phyloP scores from a whole-genome alignment of 176 grass and related monocot genomes.

The Calamus simplicifolius region DNA sequence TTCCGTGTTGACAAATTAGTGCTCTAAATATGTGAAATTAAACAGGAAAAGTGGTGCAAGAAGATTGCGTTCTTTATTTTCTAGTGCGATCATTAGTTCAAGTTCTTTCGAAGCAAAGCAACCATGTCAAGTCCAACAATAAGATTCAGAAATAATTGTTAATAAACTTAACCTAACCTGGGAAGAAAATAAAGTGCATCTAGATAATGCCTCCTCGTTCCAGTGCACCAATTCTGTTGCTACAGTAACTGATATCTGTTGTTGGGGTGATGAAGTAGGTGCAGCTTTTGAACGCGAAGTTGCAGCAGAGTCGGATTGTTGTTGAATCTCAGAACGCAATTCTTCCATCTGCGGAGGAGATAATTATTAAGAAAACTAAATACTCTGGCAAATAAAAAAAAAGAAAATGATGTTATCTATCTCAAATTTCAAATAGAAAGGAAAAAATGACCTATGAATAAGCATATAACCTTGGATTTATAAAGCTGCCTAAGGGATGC shows the following conservation, averaged over 20 bases:
- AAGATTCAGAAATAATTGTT: too few relatives aligned
- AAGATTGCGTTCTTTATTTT: too few relatives aligned
- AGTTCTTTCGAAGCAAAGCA: too few relatives aligned
- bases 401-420: neutral
- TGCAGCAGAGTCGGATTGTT: constrained; percentile 69
- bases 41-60: too few relatives aligned
- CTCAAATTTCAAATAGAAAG: too few relatives aligned
- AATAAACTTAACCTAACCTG: constrained; percentile 49
- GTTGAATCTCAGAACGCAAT: constrained; percentile 63
- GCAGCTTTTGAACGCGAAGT: constrained; percentile 76
- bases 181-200: constrained; percentile 85
- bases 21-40: too few relatives aligned
- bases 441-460: too few relatives aligned
- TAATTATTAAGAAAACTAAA: constrained; percentile 3
- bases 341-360: constrained; percentile 56
- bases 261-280: constrained; percentile 48
- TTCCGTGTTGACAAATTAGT: too few relatives aligned
- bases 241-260: constrained; percentile 93
- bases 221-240: constrained; percentile 85
- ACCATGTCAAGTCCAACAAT: too few relatives aligned
- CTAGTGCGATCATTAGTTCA: too few relatives aligned
- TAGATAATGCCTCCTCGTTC: constrained; percentile 96
- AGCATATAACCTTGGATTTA: constrained; percentile 59
- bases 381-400: neutral
- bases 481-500: constrained; percentile 81